phyloP scores from a whole-genome alignment of 73 alveolate species.

The Tetrahymena malaccensis region DNA sequence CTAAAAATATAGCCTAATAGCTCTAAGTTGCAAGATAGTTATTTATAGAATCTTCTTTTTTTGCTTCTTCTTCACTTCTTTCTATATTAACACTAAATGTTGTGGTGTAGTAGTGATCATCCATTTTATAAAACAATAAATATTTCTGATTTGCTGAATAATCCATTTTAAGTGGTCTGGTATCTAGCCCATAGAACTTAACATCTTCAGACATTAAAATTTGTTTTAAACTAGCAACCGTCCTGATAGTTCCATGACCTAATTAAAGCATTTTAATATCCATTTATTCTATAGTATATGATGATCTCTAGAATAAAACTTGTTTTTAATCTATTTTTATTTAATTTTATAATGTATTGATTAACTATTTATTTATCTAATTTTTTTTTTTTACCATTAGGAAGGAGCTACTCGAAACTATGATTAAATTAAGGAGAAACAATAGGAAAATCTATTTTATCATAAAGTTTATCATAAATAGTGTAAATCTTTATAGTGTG shows the following conservation, averaged over 20 bases:
- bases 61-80: background rate
- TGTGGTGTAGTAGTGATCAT: background rate
- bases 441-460: background rate
- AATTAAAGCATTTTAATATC: background rate
- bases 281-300: background rate
- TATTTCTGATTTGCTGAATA: background rate
- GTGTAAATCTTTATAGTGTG: background rate
- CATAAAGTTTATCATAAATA: background rate
- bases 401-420: background rate
- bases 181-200: background rate
- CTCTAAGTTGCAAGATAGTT: background rate
- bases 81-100: background rate
- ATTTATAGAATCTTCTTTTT: background rate
- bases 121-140: background rate
- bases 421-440: background rate
- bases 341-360: background rate
- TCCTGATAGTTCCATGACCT: background rate
- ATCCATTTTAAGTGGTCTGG: background rate
- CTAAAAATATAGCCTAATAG: background rate
- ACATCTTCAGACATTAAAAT: background rate
- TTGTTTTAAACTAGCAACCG: background rate
- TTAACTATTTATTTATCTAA: background rate
- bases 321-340: background rate
- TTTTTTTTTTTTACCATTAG: background rate
- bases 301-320: background rate